Conservation (phyloP, 164 flowering plant genomes). For the Liquidambar formosana region DNA sequence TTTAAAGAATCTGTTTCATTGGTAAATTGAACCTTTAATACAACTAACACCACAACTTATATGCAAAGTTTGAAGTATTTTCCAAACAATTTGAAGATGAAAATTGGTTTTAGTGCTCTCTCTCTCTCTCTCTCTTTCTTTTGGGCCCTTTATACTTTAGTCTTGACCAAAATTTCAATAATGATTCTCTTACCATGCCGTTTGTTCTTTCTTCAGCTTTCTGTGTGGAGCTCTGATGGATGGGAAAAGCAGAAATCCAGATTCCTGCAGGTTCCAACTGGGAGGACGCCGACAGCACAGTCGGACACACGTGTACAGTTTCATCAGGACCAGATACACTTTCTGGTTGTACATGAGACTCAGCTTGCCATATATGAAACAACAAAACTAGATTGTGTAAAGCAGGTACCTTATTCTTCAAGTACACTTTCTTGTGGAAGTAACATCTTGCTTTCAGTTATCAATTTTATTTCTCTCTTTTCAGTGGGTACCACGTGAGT, state of each 20-base stretch:
- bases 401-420: slow-evolving; percentile 58
- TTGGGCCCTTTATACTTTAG: neutral
- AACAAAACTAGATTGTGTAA: slow-evolving; percentile 73
- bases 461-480: slow-evolving; percentile 9
- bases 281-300: slow-evolving; percentile 57
- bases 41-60: no score
- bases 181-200: neutral
- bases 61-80: no score
- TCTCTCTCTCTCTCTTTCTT: neutral
- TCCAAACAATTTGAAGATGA: no score
- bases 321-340: slow-evolving; percentile 88
- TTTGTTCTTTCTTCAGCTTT: slow-evolving; percentile 46
- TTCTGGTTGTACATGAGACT: slow-evolving; percentile 87
- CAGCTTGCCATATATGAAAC: slow-evolving; percentile 93
- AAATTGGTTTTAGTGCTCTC: no score
- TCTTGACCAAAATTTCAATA: neutral
- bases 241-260: slow-evolving; percentile 85
- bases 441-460: neutral
- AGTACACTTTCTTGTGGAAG: neutral
- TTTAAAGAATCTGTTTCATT: no score
- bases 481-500: slow-evolving; percentile 65
- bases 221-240: slow-evolving; percentile 80
- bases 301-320: slow-evolving; percentile 88
- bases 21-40: no score
- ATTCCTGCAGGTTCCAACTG: slow-evolving; percentile 65